Evolutionary conservation across 495 filamentous ascomycete genomes (phyloP).

Genomic region (Rusavskia elegans): DNA sequence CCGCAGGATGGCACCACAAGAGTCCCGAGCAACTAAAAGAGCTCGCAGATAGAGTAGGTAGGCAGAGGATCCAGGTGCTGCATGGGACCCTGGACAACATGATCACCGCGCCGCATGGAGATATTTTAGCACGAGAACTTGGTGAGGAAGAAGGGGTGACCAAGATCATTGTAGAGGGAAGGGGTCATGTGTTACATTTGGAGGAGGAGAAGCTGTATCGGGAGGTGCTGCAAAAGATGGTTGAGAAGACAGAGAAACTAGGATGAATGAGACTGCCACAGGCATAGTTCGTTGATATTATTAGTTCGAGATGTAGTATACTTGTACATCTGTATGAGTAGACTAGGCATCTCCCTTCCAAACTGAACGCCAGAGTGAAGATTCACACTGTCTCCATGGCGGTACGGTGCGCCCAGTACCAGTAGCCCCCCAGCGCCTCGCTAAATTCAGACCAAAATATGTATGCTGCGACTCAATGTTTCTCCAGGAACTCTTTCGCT

Average conservation of each 20-base stretch:
- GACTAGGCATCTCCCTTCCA: no score
- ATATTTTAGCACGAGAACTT: constrained; percentile 36
- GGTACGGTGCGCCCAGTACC: no score
- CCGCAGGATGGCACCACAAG: constrained; percentile 69
- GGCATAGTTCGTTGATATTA: background rate
- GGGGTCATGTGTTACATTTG: constrained; percentile 52
- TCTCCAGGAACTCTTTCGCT: constrained; percentile 92
- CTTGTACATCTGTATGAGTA: no score
- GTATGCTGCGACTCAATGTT: constrained; percentile 22
- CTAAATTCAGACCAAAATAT: constrained; percentile 10
- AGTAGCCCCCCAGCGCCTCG: constrained; percentile 13
- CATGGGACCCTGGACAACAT: constrained; percentile 62
- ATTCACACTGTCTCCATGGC: no score
- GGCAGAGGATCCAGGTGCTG: constrained; percentile 54
- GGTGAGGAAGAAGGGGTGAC: constrained; percentile 29
- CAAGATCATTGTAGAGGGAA: constrained; percentile 41
- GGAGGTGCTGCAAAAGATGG: constrained; percentile 35
- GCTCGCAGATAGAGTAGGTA: constrained; percentile 48
- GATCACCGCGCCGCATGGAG: constrained; percentile 52
- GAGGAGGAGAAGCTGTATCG: constrained; percentile 49
- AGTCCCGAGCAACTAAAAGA: constrained; percentile 40
- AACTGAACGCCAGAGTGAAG: no score
- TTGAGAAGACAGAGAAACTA: constrained; percentile 18
- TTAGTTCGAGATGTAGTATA: no score
- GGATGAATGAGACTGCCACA: background rate